Percentiles rank a stretch among this genome's conserved stretches.
Evolutionary conservation across 148 eudicot genomes (phyloP).

Genomic region (Agrostemma githago): DNA sequence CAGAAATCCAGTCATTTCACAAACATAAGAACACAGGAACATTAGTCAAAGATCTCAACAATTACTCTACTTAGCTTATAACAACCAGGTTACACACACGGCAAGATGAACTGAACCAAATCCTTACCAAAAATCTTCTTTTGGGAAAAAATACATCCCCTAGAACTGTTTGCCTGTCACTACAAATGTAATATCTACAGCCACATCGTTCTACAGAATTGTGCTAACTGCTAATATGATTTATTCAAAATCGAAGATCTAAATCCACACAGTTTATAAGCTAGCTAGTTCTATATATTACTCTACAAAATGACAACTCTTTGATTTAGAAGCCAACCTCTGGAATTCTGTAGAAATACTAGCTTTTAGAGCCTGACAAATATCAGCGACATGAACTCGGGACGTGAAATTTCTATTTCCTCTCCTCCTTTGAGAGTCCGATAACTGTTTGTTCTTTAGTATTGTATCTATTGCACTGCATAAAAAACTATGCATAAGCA

Average conservation of each 20-base stretch:
- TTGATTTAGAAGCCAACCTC: conserved; percentile 36
- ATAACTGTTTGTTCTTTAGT: conserved; percentile 49
- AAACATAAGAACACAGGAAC: background rate
- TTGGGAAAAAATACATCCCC: too few relatives aligned
- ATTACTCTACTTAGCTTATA: too few relatives aligned
- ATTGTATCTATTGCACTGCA: conserved; percentile 84
- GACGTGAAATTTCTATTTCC: conserved; percentile 62
- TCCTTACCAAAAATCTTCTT: too few relatives aligned
- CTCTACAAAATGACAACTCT: background rate
- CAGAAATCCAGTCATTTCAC: background rate
- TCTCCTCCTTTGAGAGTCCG: conserved; percentile 55
- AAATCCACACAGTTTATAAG: background rate
- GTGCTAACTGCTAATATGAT: too few relatives aligned
- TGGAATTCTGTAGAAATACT: conserved; percentile 41
- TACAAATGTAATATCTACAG: too few relatives aligned
- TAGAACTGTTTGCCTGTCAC: too few relatives aligned
- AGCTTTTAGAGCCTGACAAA: conserved; percentile 72
- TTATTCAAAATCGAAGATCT: background rate
- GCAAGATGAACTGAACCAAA: too few relatives aligned
- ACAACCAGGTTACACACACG: too few relatives aligned
- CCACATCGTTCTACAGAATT: too few relatives aligned
- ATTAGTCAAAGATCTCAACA: too few relatives aligned
- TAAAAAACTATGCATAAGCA: background rate
- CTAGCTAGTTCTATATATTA: background rate
- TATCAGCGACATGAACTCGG: conserved; percentile 82